Base-by-base conservation (phyloP, 768 basidiomycete species). In the Tricholoma saponaceum region DNA sequence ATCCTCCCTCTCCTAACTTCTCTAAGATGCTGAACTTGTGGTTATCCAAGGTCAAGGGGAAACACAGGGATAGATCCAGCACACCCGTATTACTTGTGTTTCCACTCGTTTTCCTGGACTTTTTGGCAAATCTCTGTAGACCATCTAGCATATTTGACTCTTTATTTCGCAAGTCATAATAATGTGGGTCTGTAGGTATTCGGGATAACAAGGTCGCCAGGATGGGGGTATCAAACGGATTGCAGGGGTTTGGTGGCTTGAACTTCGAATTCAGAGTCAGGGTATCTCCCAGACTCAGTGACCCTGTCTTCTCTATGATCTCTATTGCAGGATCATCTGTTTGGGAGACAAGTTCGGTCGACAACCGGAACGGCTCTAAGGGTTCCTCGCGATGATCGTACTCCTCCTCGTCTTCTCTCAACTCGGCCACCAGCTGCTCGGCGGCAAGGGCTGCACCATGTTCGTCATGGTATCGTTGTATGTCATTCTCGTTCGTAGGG, bases 1-100 rank as follows among this genome's bases (percentile, higher is more conserved):
- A 99, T 0, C 95, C 93, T 5, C 97, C 97, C 73, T 99, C 97
- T 16, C 97, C 97, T 22, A 99, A 79, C 70, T 98, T 99, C 60
- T 89, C 89, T 3, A 79, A 74, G 4, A 98, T 84, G 54, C 81
- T 81, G 66, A 90, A 93, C 53, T 75, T 76, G 57, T 80, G 82
- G 3, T 79, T 86, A 46, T 78, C 78, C n/a, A 98, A 74, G 16
- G 72, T 74, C 41, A 98, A 68, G 20, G 81, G 64, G 68, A 89
- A 79, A 22, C 67, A 69, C 35, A 74, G 72, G 3, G 77, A 69
- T 7, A 72, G 66, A 49, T 75, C 72, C 32, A 75, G 61, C 4
- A 66, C 70, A 39, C 71, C 74, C 33, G 58, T 65, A 51, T 60
- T 70, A 51, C 66, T 73, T 30, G 72, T 67, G 49, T 70, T 70